A percentile compares a stretch with the other conserved stretches of the same genome.
Conservation (phyloP, 192 early-diverging fungal genomes). For the Dispira simplex region DNA sequence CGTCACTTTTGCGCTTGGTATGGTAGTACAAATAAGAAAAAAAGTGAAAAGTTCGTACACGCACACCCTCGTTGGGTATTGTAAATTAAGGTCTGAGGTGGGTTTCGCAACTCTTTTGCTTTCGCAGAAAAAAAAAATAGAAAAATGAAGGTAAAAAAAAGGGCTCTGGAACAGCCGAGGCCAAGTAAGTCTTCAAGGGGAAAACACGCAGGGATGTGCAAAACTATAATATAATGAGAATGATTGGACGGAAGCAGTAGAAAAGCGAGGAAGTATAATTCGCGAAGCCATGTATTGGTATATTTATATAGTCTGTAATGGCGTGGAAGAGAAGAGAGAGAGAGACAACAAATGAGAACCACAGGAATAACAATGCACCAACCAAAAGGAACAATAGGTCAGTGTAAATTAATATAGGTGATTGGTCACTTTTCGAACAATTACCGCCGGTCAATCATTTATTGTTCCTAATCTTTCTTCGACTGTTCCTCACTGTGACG, state of each 20-base stretch:
- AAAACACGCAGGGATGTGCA: not conserved
- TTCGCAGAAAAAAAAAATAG: not conserved
- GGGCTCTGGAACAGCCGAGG: not conserved
- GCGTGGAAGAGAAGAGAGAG: not conserved
- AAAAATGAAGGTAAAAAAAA: not conserved
- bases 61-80: not conserved
- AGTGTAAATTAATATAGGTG: too few species aligned
- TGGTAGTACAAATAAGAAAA: not conserved
- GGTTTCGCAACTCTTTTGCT: not conserved
- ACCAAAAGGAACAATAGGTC: too few species aligned
- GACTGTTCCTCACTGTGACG: too few species aligned
- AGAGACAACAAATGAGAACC: too few species aligned
- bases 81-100: not conserved
- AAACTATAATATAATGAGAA: too few species aligned
- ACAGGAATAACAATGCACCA: too few species aligned
- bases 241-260: not conserved
- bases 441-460: too few species aligned
- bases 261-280: not conserved
- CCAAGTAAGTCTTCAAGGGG: not conserved
- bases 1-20: not conserved
- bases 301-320: not conserved
- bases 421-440: too few species aligned
- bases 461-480: too few species aligned
- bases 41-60: not conserved
- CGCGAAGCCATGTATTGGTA: not conserved